Conservation (phyloP, 2,329 filamentous ascomycete genomes). For the Arthrinium phaeospermum region DNA sequence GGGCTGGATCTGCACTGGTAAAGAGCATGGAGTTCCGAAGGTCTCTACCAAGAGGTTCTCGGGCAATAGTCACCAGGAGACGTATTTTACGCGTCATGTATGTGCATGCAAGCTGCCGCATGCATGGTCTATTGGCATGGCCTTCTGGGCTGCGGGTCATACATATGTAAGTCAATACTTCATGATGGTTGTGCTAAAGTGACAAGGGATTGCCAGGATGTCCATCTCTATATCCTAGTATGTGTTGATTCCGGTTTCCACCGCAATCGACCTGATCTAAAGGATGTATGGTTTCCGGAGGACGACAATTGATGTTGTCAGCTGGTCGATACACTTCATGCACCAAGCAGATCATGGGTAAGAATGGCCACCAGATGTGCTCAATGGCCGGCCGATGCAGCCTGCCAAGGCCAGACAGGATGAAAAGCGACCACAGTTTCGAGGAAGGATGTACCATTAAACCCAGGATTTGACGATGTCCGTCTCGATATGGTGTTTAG, state of each 20-base stretch:
- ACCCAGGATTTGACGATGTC: background rate
- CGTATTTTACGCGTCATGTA: background rate
- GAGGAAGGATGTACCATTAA: background rate
- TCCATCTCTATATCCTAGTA: background rate
- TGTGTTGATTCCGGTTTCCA: background rate
- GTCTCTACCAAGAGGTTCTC: background rate
- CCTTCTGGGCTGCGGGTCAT: background rate
- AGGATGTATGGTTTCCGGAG: background rate
- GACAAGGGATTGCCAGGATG: background rate
- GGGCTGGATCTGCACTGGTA: background rate
- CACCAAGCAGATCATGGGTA: background rate
- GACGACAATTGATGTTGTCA: background rate
- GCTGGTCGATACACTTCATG: background rate
- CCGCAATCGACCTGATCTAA: background rate
- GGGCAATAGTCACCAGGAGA: background rate
- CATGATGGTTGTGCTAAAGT: background rate
- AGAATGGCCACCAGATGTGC: background rate
- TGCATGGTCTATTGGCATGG: background rate
- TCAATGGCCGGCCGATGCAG: background rate
- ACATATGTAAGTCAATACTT: background rate
- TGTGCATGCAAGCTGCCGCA: background rate
- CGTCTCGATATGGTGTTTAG: background rate
- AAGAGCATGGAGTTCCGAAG: background rate
- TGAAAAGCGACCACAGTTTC: background rate
- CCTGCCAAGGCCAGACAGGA: background rate